phyloP scores from a whole-genome alignment of 2,329 filamentous ascomycete species.

The Pseudogymnoascus sp. region DNA sequence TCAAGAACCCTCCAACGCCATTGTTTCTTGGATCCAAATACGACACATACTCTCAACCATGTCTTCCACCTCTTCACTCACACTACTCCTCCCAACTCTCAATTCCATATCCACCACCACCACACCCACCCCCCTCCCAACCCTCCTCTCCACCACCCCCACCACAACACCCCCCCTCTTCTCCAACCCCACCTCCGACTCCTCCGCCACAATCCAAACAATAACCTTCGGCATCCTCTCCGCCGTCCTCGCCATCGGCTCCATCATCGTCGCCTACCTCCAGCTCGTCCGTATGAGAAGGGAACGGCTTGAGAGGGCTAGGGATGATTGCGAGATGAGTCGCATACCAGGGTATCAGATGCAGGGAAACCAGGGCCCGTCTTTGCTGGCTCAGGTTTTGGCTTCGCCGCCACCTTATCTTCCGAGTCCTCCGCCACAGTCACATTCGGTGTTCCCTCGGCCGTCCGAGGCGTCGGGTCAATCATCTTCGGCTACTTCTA shows the following conservation, averaged over 20 bases:
- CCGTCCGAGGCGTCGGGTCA: no score
- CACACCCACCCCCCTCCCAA: no score
- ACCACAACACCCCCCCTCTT: not conserved
- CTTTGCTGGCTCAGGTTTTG: no score
- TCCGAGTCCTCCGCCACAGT: no score
- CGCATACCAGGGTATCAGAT: no score
- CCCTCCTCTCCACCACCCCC: not conserved
- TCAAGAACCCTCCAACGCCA: not conserved
- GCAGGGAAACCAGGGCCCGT: no score
- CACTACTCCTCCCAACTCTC: not conserved
- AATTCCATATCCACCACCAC: no score
- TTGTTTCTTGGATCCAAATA: not conserved
- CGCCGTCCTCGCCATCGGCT: not conserved
- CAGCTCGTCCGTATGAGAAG: not conserved
- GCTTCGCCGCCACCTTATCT: no score
- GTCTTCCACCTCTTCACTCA: not conserved
- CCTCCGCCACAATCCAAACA: not conserved
- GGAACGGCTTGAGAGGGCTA: not conserved
- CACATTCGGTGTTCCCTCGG: no score
- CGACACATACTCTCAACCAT: not conserved
- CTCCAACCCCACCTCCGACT: not conserved
- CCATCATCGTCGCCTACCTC: not conserved
- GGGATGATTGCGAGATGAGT: no score
- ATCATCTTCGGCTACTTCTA: no score
- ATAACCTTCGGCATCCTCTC: not conserved